Conservation (phyloP, 78 protist genomes). For the Dictyostelium citrinum region DNA sequence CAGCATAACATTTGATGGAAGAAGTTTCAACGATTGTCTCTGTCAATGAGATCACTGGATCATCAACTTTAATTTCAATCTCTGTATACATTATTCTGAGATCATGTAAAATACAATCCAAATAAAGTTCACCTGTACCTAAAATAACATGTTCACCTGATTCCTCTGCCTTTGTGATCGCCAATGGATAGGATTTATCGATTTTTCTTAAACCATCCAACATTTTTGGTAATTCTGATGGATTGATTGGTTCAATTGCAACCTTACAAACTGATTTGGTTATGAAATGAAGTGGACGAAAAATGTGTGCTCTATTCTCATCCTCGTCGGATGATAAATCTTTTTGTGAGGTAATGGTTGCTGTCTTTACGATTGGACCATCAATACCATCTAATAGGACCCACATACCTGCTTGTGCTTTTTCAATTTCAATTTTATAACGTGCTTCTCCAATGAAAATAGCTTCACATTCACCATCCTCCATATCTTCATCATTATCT, state of each 20-base stretch:
- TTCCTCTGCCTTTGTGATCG: slow-evolving; percentile 94
- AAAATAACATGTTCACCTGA: slow-evolving; percentile 97
- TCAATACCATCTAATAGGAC: slow-evolving; percentile 97
- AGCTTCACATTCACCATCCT: background rate
- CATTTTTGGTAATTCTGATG: slow-evolving; percentile 98
- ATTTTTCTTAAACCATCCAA: slow-evolving; percentile 94
- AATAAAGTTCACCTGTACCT: slow-evolving; percentile 99
- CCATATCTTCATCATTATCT: slow-evolving; percentile 96
- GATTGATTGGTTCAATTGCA: slow-evolving; percentile 96
- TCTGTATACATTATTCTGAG: slow-evolving; percentile 89
- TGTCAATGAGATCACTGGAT: slow-evolving; percentile 95
- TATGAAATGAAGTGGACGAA: slow-evolving; percentile 76
- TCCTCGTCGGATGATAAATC: background rate
- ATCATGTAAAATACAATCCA: slow-evolving; percentile 98
- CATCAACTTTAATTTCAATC: slow-evolving; percentile 96
- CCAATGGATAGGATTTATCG: slow-evolving; percentile 95
- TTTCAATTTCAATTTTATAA: slow-evolving; percentile 85
- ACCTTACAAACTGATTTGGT: slow-evolving; percentile 91
- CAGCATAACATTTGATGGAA: slow-evolving; percentile 94
- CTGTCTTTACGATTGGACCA: slow-evolving; percentile 89
- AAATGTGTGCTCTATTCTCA: slow-evolving; percentile 46
- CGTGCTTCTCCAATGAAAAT: slow-evolving; percentile 85
- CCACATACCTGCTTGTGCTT: slow-evolving; percentile 94
- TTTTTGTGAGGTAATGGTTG: slow-evolving; percentile 75
- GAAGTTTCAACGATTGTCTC: slow-evolving; percentile 98